phyloP scores from a whole-genome alignment of 139 green algal species.

The Spirogloea muscicola region DNA sequence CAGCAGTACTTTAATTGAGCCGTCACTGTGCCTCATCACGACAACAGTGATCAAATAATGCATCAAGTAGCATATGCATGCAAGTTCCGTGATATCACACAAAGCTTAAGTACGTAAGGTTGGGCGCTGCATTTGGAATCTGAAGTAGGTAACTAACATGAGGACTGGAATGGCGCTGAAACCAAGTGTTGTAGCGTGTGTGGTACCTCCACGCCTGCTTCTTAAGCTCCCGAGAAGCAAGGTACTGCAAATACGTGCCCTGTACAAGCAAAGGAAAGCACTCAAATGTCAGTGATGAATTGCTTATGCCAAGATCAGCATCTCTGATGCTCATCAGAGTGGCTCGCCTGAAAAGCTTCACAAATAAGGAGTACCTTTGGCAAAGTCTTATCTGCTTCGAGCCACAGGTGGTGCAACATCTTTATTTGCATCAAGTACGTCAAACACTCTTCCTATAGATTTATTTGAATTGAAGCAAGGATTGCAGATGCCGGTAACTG shows the following conservation, averaged over 20 bases:
- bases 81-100: not conserved
- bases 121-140: not conserved
- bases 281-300: too few relatives aligned
- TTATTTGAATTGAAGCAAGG: too few relatives aligned
- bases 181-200: conserved; percentile 86
- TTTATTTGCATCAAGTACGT: too few relatives aligned
- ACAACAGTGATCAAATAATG: not conserved
- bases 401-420: too few relatives aligned
- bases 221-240: conserved; percentile 90
- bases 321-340: too few relatives aligned
- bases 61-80: not conserved
- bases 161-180: conserved; percentile 81
- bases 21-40: not conserved
- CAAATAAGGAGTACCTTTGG: not conserved
- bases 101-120: not conserved
- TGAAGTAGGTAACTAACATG: conserved; percentile 43
- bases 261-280: conserved; percentile 15
- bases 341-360: too few relatives aligned
- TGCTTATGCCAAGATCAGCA: too few relatives aligned
- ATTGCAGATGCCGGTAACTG: too few relatives aligned
- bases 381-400: not conserved
- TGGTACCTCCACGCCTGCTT: conserved; percentile 90
- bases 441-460: too few relatives aligned
- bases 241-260: conserved; percentile 77
- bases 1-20: not conserved